Conservation (phyloP, 306 rosid species). For the Lagenaria siceraria region DNA sequence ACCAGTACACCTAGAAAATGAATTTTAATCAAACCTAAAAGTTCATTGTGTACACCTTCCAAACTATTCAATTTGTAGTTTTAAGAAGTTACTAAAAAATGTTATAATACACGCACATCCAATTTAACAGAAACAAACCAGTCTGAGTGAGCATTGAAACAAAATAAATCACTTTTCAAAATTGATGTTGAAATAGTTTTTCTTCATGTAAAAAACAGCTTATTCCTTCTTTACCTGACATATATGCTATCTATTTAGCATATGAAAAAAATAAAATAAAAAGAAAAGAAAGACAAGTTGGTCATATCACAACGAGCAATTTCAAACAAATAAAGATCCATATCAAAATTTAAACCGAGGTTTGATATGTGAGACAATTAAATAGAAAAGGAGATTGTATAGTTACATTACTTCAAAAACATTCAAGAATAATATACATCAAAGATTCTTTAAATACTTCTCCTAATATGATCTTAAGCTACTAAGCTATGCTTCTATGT, state of each 20-base stretch:
- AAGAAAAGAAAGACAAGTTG: no score
- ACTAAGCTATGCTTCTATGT: neutral
- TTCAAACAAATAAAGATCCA: neutral
- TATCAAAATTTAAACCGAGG: neutral
- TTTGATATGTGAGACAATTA: neutral
- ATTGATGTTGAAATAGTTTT: neutral
- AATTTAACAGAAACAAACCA: neutral
- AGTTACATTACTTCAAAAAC: neutral
- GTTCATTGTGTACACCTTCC: neutral
- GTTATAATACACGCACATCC: neutral
- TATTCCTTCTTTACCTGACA: neutral
- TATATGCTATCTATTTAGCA: neutral
- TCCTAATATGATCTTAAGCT: neutral
- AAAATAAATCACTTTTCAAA: neutral
- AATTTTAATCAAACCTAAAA: neutral
- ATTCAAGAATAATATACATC: neutral
- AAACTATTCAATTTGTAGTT: neutral
- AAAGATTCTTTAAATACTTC: neutral
- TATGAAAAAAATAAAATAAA: neutral
- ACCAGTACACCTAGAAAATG: no score
- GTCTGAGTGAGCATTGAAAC: neutral
- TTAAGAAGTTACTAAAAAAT: neutral
- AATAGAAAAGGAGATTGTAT: neutral
- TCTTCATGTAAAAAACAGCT: neutral
- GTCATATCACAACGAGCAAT: neutral